Percentiles rank a stretch among this genome's conserved stretches.
Conservation (phyloP, 805 yeast genomes). For the Huiozyma sinensis region DNA sequence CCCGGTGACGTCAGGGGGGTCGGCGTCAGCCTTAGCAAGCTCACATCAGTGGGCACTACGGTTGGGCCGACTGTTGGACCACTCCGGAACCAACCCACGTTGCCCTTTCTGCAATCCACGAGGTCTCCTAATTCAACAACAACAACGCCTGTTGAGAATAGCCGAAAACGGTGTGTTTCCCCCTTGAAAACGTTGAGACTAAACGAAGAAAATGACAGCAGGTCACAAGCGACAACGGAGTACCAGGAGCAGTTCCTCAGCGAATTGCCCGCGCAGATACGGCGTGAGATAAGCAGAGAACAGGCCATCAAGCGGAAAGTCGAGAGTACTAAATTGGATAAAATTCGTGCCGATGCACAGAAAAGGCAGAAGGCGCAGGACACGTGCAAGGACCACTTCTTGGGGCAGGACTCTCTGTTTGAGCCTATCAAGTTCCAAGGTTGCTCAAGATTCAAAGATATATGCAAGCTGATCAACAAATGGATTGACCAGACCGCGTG, state of each 20-base stretch:
- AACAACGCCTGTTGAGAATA: background rate
- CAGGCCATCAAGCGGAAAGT: conserved; percentile 25
- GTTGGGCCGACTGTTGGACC: conserved; percentile 15
- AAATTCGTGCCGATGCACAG: conserved; percentile 9
- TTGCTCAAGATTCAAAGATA: conserved; percentile 24
- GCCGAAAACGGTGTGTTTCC: background rate
- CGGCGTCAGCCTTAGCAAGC: conserved; percentile 54
- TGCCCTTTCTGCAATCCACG: background rate
- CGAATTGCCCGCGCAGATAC: conserved; percentile 55
- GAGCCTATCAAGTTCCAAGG: conserved; percentile 29
- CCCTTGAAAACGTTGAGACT: conserved; percentile 2
- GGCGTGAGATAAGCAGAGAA: conserved; percentile 48
- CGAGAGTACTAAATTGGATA: conserved; percentile 13
- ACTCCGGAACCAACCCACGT: background rate
- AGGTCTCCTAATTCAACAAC: background rate
- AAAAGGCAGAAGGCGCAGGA: conserved; percentile 6
- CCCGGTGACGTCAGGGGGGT: conserved; percentile 69
- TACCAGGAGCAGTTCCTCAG: conserved; percentile 53
- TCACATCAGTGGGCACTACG: conserved; percentile 31
- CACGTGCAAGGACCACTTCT: conserved; percentile 12
- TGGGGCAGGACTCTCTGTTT: conserved; percentile 15
- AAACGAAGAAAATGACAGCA: background rate
- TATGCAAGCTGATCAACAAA: conserved; percentile 22
- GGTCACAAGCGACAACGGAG: background rate
- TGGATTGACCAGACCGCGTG: conserved; percentile 31